Percentiles rank a stretch among this genome's conserved stretches.
Evolutionary conservation across 2,329 filamentous ascomycete species (phyloP).

Genomic region (Pseudocercospora cruenta): DNA sequence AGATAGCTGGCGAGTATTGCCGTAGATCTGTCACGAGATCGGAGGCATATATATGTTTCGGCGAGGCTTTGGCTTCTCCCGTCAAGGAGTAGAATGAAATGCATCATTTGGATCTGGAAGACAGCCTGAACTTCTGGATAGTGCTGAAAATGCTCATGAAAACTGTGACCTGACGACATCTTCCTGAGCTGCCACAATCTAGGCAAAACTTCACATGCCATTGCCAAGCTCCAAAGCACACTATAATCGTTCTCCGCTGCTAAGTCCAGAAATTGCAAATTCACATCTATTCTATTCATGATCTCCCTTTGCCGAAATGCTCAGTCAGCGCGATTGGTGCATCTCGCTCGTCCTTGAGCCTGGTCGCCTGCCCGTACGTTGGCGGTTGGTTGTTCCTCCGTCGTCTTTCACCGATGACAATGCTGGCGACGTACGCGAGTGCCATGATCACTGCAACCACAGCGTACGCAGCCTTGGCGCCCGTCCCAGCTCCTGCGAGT

Average conservation of each 20-base stretch:
- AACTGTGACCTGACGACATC: background rate
- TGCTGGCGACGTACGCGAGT: constrained; percentile 43
- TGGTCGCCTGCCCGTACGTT: constrained; percentile 1
- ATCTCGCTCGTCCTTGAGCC: background rate
- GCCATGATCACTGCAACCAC: constrained; percentile 55
- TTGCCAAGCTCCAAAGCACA: background rate
- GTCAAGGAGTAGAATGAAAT: background rate
- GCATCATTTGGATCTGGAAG: background rate
- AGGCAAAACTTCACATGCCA: background rate
- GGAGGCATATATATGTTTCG: background rate
- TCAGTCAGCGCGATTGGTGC: constrained; percentile 2
- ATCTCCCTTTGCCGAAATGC: background rate
- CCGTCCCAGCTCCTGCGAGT: constrained; percentile 45
- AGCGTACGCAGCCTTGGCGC: constrained; percentile 45
- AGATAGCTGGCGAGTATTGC: background rate
- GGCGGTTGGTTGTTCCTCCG: constrained; percentile 18
- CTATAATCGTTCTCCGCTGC: background rate
- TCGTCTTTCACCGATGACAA: constrained; percentile 37
- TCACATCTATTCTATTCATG: background rate
- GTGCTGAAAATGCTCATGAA: background rate
- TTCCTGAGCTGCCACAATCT: background rate
- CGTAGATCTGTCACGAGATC: background rate
- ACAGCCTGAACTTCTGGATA: background rate
- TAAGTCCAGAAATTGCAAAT: background rate
- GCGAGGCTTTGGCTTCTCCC: background rate